Conservation (phyloP, 306 rosid genomes). For the Ammopiptanthus mongolicus region DNA sequence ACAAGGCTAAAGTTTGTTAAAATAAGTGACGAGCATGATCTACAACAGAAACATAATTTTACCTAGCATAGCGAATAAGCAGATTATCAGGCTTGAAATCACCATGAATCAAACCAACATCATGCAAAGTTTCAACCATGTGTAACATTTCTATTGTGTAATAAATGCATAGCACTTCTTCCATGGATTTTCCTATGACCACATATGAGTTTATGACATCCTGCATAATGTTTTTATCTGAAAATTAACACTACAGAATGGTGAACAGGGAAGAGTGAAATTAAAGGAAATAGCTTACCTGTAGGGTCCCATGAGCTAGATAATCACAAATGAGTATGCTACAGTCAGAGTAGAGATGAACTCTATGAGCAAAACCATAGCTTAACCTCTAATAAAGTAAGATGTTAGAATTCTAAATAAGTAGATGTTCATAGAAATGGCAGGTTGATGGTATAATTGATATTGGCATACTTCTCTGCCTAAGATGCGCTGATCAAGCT, state of each 20-base stretch:
- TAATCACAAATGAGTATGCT: conserved; percentile 76
- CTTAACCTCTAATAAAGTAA: conserved; percentile 65
- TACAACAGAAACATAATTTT: conserved; percentile 15
- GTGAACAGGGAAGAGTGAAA: neutral
- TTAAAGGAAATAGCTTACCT: conserved; percentile 42
- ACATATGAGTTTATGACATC: conserved; percentile 74
- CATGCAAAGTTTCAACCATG: conserved; percentile 76
- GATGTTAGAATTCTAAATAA: conserved; percentile 31
- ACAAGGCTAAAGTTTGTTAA: conserved; percentile 9
- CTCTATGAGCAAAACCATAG: conserved; percentile 71
- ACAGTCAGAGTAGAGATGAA: conserved; percentile 76
- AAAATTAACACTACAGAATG: conserved; percentile 14
- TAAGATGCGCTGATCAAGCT: conserved; percentile 69
- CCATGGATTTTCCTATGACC: conserved; percentile 75
- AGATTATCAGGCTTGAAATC: conserved; percentile 98
- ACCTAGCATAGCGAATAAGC: conserved; percentile 88
- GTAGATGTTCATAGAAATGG: conserved; percentile 28
- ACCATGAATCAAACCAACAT: conserved; percentile 80
- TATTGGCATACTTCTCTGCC: conserved; percentile 50
- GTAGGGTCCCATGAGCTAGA: conserved; percentile 83
- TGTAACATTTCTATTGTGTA: conserved; percentile 86
- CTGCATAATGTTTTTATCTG: conserved; percentile 39
- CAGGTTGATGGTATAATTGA: conserved; percentile 14
- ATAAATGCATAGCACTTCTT: conserved; percentile 78
- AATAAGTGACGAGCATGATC: conserved; percentile 18